Conservation (phyloP, 1,284 basidiomycete genomes). For the Ganoderma meredithae region DNA sequence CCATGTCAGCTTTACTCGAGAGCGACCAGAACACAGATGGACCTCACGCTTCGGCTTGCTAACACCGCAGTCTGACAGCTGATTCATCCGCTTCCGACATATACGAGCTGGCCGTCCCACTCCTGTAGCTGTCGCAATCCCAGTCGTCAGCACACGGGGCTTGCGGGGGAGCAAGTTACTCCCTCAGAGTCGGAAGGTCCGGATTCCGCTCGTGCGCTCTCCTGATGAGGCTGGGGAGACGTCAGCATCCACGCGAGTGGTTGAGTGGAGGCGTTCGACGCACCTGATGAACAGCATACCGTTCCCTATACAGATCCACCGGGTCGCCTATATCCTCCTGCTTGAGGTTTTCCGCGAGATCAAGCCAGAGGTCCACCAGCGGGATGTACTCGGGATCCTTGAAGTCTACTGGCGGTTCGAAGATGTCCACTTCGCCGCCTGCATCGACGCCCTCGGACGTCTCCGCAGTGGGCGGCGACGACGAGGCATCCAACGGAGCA, state of each 20-base stretch:
- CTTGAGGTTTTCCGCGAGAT: conserved; percentile 6
- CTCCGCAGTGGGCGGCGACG: neutral
- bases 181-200: conserved; percentile 2
- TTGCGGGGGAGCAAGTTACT: neutral
- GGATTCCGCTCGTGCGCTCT: conserved; percentile 1
- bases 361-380: conserved; percentile 1
- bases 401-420: neutral
- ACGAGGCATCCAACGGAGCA: neutral
- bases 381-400: neutral
- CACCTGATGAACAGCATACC: conserved; percentile 1
- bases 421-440: neutral
- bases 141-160: neutral
- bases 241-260: neutral
- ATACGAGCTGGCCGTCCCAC: neutral
- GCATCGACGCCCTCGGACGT: neutral
- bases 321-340: conserved; percentile 6
- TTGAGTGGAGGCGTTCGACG: neutral
- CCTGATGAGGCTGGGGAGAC: neutral
- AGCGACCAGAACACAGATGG: neutral
- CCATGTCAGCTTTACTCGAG: neutral
- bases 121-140: neutral
- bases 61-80: neutral
- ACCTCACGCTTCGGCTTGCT: neutral
- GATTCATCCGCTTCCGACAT: neutral
- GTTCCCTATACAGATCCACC: conserved; percentile 4